These are phyloP conservation scores for Ustilago sp. DNA, from an alignment of 1,284 basidiomycete genomes.

Conservation along the genomic window DNA sequence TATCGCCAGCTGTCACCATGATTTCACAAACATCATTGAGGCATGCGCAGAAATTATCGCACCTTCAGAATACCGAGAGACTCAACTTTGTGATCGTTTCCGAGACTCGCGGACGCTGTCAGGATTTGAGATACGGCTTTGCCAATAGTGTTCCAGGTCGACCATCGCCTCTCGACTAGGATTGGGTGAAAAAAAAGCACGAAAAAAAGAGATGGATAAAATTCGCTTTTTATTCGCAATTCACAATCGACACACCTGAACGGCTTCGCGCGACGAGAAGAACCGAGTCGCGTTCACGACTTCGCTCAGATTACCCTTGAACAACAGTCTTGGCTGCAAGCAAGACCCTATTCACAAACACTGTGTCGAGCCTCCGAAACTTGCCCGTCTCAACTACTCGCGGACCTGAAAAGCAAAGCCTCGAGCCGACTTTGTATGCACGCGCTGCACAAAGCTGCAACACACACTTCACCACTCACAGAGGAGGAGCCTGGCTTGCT, in stretches of 20 bases:
- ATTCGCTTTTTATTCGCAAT: background rate
- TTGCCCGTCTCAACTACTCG: background rate
- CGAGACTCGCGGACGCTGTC: no score
- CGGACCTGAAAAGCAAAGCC: background rate
- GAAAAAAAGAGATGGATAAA: background rate
- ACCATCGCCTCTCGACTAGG: background rate
- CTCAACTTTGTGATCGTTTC: no score
- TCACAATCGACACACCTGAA: background rate
- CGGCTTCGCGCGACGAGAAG: background rate
- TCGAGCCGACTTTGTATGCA: background rate
- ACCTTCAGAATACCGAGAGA: no score
- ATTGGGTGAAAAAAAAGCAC: background rate
- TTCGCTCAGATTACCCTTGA: background rate
- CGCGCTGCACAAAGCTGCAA: background rate
- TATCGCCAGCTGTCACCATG: constrained; percentile 2
- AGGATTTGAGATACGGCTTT: no score
- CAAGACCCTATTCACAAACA: background rate
- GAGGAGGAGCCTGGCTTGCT: background rate
- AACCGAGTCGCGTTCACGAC: background rate
- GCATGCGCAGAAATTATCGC: background rate
- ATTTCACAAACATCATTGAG: background rate
- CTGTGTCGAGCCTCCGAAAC: background rate
- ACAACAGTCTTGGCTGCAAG: background rate
- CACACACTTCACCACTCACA: background rate
- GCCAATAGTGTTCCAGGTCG: background rate